Evolutionary conservation across 2,329 filamentous ascomycete species (phyloP).

Genomic region (Colletotrichum falcatum): DNA sequence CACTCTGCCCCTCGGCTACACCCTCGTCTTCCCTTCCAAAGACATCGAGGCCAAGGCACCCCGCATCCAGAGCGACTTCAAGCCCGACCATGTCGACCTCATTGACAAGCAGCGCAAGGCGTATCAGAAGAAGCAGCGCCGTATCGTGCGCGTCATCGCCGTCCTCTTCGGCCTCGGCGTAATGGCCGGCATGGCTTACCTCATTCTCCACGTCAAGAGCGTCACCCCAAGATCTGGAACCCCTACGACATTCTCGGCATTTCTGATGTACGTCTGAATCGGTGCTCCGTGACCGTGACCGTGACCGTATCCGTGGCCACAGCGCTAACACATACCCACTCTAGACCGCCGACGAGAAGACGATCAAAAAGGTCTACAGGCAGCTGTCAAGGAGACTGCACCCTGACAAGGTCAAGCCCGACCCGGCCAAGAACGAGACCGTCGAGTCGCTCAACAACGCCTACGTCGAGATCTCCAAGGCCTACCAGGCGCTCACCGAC

Average conservation of each 20-base stretch:
- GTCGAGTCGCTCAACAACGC: conserved; percentile 83
- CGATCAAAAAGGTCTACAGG: conserved; percentile 93
- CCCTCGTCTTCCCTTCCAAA: conserved; percentile 81
- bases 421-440: conserved; percentile 90
- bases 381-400: conserved; percentile 87
- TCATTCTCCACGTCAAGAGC: conserved; percentile 83
- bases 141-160: conserved; percentile 84
- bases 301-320: neutral
- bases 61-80: conserved; percentile 84
- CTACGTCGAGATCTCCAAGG: conserved; percentile 96
- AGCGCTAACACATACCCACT: conserved; percentile 28
- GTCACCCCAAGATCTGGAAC: conserved; percentile 86
- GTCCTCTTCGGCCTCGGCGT: conserved; percentile 82
- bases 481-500: conserved; percentile 97
- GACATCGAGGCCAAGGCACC: conserved; percentile 84
- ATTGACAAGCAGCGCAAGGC: conserved; percentile 85
- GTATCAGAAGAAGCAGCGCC: conserved; percentile 90
- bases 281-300: neutral
- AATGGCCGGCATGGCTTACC: conserved; percentile 92
- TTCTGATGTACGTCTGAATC: conserved; percentile 71
- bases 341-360: conserved; percentile 82
- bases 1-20: conserved; percentile 91
- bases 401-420: conserved; percentile 90
- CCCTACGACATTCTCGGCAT: conserved; percentile 95
- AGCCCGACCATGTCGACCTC: conserved; percentile 83